These are phyloP conservation scores for Suillus americanus DNA, from an alignment of 768 basidiomycete species.

Conservation along the genomic window DNA sequence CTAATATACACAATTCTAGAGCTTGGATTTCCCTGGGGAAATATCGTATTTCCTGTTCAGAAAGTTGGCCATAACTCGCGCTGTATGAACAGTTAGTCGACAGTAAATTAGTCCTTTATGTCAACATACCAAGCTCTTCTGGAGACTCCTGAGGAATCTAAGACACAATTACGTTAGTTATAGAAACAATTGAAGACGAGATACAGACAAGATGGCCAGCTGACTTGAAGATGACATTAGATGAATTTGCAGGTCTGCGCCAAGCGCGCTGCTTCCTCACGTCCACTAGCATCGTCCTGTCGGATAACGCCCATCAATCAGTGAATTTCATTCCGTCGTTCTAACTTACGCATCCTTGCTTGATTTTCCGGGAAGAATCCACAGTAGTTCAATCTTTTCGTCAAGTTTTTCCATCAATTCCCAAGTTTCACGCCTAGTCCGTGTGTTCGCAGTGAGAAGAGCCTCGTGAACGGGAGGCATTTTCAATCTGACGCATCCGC, in stretches of 20 bases:
- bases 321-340: background rate
- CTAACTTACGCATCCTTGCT: constrained; percentile 10
- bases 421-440: constrained; percentile 24
- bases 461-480: constrained; percentile 68
- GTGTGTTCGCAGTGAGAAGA: constrained; percentile 50
- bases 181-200: background rate
- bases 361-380: constrained; percentile 24
- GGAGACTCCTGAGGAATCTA: constrained; percentile 32
- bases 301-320: background rate
- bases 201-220: constrained; percentile 28
- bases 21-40: background rate
- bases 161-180: background rate
- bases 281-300: constrained; percentile 14
- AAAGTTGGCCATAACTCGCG: background rate
- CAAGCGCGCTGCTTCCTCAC: constrained; percentile 22
- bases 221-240: constrained; percentile 27
- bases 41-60: background rate
- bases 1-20: background rate
- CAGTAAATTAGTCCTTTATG: background rate
- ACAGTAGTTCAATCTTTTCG: constrained; percentile 24
- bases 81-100: background rate
- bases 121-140: constrained; percentile 24
- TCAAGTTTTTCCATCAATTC: constrained; percentile 26
- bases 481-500: constrained; percentile 55
- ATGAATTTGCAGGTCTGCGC: constrained; percentile 29